A percentile compares a stretch with the other conserved stretches of the same genome.
Evolutionary conservation across 2,329 filamentous ascomycete species (phyloP).

Genomic region (Fusarium begoniae): DNA sequence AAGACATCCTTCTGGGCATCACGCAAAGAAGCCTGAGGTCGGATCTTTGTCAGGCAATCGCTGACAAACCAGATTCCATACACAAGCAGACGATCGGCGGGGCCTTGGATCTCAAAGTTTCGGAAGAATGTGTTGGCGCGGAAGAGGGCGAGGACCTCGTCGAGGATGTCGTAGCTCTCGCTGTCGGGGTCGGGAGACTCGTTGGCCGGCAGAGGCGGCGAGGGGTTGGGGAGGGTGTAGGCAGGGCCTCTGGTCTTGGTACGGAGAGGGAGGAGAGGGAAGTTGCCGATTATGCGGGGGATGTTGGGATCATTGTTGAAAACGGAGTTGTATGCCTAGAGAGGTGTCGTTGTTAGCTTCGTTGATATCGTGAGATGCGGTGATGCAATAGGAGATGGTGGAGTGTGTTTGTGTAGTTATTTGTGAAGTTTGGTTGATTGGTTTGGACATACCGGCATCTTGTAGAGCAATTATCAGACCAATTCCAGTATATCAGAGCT

Average conservation of each 20-base stretch:
- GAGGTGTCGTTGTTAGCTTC: slow-evolving; percentile 37
- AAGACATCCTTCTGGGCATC: slow-evolving; percentile 78
- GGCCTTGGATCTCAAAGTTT: slow-evolving; percentile 98
- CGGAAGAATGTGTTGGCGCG: slow-evolving; percentile 99
- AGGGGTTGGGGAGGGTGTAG: slow-evolving; percentile 77
- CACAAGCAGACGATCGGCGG: slow-evolving; percentile 91
- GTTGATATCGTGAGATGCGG: slow-evolving; percentile 21
- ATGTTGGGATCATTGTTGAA: slow-evolving; percentile 83
- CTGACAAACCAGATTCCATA: slow-evolving; percentile 97
- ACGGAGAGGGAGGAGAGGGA: slow-evolving; percentile 91
- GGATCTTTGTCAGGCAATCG: slow-evolving; percentile 89
- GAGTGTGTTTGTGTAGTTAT: neutral
- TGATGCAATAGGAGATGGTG: slow-evolving; percentile 13
- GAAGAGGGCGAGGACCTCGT: slow-evolving; percentile 92
- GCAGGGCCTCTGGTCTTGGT: slow-evolving; percentile 96
- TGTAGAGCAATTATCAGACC: slow-evolving; percentile 44
- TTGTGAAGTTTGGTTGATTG: neutral
- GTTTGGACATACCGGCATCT: slow-evolving; percentile 56
- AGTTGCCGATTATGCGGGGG: slow-evolving; percentile 79
- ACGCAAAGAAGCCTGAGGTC: slow-evolving; percentile 71
- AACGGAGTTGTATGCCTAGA: slow-evolving; percentile 95
- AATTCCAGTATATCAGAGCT: slow-evolving; percentile 38
- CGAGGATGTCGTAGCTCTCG: slow-evolving; percentile 95
- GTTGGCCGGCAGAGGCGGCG: slow-evolving; percentile 63
- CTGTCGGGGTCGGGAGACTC: slow-evolving; percentile 82